Evolutionary conservation across 306 rosid species (phyloP).

Genomic region (Vicia faba): DNA sequence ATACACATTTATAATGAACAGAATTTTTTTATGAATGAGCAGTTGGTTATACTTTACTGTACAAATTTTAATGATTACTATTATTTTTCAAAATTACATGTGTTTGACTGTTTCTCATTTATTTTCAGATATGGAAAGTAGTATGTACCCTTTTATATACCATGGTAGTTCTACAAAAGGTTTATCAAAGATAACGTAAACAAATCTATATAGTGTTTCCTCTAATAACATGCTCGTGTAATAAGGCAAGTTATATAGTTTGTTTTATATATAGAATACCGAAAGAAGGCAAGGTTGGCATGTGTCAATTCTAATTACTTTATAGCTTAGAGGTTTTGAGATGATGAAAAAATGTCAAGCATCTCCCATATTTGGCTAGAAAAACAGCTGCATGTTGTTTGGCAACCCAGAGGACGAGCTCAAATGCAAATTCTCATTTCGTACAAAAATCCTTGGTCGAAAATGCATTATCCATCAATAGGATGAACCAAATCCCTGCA

Average conservation of each 20-base stretch:
- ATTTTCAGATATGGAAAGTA: too few species aligned
- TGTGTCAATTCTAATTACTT: not conserved
- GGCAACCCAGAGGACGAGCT: conserved; percentile 33
- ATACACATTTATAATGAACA: too few species aligned
- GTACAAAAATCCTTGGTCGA: conserved; percentile 5
- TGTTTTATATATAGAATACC: not conserved
- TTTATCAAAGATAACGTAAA: not conserved
- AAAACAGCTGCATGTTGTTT: too few species aligned
- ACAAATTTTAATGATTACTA: too few species aligned
- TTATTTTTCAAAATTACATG: too few species aligned
- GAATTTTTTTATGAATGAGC: too few species aligned
- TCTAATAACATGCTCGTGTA: not conserved
- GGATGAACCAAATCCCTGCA: conserved; percentile 22
- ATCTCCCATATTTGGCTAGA: conserved; percentile 8
- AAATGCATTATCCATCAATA: conserved; percentile 22
- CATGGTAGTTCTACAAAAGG: not conserved
- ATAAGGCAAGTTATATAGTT: not conserved
- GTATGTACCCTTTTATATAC: too few species aligned
- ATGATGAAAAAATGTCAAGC: not conserved
- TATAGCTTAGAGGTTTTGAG: not conserved
- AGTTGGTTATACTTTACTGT: too few species aligned
- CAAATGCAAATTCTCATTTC: conserved; percentile 47
- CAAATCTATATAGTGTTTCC: not conserved
- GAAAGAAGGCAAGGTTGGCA: conserved; percentile 13
- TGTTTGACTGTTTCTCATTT: too few species aligned